Percentiles rank a stretch among this genome's conserved stretches.
Evolutionary conservation across 2,329 filamentous ascomycete genomes (phyloP).

Genomic region (Exophiala mesophila): DNA sequence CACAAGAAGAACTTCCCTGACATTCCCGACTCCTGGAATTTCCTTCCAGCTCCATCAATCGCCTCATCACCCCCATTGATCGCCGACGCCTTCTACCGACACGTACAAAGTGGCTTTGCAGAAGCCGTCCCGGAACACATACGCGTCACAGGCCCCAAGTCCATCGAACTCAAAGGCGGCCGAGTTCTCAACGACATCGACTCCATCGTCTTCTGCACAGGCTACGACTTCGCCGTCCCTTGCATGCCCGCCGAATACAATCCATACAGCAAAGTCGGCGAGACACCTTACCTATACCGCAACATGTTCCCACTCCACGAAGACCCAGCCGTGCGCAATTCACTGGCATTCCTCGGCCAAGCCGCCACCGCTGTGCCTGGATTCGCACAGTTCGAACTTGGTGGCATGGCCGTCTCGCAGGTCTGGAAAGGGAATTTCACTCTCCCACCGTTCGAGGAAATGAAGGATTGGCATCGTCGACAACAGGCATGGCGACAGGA

Average conservation of each 20-base stretch:
- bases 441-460: constrained; percentile 35
- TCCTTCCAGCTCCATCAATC: constrained; percentile 5
- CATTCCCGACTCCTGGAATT: constrained; percentile 7
- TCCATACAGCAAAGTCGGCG: constrained; percentile 17
- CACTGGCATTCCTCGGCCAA: constrained; percentile 42
- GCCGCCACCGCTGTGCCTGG: constrained; percentile 34
- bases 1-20: constrained; percentile 4
- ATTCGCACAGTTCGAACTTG: constrained; percentile 41
- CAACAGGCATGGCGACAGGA: constrained; percentile 31
- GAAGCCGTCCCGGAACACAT: constrained; percentile 6
- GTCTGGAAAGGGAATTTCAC: constrained; percentile 38
- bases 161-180: constrained; percentile 7
- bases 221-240: constrained; percentile 31
- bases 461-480: constrained; percentile 34
- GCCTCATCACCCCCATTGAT: constrained; percentile 5
- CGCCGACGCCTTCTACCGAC: constrained; percentile 27
- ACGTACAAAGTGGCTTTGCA: constrained; percentile 18
- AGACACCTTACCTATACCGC: constrained; percentile 36
- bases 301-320: constrained; percentile 40
- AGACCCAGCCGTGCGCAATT: constrained; percentile 36
- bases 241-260: constrained; percentile 28
- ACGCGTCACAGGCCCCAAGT: constrained; percentile 8
- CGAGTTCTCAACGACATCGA: constrained; percentile 28
- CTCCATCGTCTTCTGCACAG: constrained; percentile 34
- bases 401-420: constrained; percentile 43